Conservation (phyloP, 257 asterid species). For the Scutellaria galericulata region DNA sequence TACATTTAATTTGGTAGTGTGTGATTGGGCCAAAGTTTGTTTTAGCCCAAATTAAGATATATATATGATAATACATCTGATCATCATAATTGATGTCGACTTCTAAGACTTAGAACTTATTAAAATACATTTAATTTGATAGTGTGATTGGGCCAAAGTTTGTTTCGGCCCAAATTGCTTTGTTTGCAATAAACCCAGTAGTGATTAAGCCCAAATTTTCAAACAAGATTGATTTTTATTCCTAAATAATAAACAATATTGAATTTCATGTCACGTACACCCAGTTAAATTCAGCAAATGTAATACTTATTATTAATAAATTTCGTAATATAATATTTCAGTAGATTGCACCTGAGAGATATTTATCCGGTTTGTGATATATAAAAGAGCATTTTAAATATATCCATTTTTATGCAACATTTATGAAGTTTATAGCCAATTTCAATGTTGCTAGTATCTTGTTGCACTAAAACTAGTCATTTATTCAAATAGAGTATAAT, state of each 20-base stretch:
- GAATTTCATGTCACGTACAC: too few species aligned
- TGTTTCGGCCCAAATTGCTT: not conserved
- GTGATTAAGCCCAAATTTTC: constrained; percentile 19
- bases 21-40: not conserved
- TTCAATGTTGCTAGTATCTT: not conserved
- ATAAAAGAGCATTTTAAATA: too few species aligned
- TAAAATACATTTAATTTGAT: too few species aligned
- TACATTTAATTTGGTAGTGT: too few species aligned
- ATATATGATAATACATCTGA: not conserved
- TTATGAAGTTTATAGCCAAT: not conserved
- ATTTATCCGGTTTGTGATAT: too few species aligned
- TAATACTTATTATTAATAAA: too few species aligned
- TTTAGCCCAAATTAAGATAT: not conserved
- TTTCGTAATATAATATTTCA: too few species aligned
- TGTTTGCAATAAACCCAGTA: not conserved
- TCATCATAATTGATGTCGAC: constrained; percentile 29
- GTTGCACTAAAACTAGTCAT: not conserved
- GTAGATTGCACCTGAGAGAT: too few species aligned
- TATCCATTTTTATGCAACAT: too few species aligned
- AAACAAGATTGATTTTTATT: not conserved
- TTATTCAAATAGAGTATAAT: not conserved
- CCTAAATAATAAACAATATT: too few species aligned
- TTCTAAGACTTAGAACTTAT: not conserved
- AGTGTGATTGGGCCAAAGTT: not conserved
- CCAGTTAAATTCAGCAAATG: too few species aligned